Conservation (phyloP, 805 yeast species). For the Clavispora santaluciae region DNA sequence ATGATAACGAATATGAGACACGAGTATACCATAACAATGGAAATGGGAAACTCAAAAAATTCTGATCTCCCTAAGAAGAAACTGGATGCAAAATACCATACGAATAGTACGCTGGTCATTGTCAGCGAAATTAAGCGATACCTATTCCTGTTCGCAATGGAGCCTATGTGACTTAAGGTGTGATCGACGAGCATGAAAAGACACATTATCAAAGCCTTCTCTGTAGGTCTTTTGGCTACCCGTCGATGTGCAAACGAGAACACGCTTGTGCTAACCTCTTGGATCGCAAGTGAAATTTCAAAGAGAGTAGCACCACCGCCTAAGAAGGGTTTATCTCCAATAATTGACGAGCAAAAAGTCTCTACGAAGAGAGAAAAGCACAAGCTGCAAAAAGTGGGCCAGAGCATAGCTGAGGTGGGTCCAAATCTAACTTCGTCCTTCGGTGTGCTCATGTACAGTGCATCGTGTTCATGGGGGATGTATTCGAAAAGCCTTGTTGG, state of each 20-base stretch:
- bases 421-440: slow-evolving; percentile 31
- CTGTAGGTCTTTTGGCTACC: slow-evolving; percentile 39
- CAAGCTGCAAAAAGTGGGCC: slow-evolving; percentile 54
- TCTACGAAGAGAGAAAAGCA: slow-evolving; percentile 64
- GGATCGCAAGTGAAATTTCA: slow-evolving; percentile 73
- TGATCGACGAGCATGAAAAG: slow-evolving; percentile 56
- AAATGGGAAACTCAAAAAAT: slow-evolving; percentile 45
- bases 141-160: slow-evolving; percentile 45
- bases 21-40: slow-evolving; percentile 52
- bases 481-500: slow-evolving; percentile 1
- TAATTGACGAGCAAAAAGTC: slow-evolving; percentile 55
- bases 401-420: slow-evolving; percentile 50
- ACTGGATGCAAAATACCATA: slow-evolving; percentile 36
- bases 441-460: slow-evolving; percentile 27
- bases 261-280: slow-evolving; percentile 52
- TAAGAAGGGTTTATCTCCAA: slow-evolving; percentile 50
- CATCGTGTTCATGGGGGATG: slow-evolving; percentile 5
- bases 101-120: slow-evolving; percentile 43
- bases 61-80: slow-evolving; percentile 35
- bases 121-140: slow-evolving; percentile 64
- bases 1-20: slow-evolving; percentile 59
- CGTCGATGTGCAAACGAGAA: slow-evolving; percentile 18
- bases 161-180: slow-evolving; percentile 58
- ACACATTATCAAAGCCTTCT: slow-evolving; percentile 48
- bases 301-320: slow-evolving; percentile 70